Evolutionary conservation across 441 rosid species (phyloP).

Genomic region (Corymbia citriodora): DNA sequence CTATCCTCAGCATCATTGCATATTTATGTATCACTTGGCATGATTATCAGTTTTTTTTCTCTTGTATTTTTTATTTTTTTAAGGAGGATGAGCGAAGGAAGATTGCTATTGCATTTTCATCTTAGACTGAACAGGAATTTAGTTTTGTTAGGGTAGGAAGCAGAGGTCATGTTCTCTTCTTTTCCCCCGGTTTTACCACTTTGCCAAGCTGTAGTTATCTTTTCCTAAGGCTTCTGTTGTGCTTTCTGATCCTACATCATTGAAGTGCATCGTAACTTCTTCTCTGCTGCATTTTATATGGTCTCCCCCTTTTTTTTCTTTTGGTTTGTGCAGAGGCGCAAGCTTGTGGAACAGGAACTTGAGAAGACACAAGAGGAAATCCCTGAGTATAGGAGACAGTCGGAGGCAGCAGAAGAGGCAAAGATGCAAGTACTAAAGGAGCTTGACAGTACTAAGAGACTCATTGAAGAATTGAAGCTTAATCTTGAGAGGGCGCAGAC

Average conservation of each 20-base stretch:
- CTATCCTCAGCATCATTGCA: background rate
- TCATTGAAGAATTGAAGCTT: constrained; percentile 76
- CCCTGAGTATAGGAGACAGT: constrained; percentile 46
- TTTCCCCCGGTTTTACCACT: background rate
- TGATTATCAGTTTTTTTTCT: background rate
- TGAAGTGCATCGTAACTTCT: background rate
- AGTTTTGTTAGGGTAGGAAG: background rate
- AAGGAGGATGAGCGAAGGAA: background rate
- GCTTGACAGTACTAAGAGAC: constrained; percentile 73
- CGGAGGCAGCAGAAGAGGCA: constrained; percentile 59
- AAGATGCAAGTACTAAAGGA: constrained; percentile 61
- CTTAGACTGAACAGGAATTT: background rate
- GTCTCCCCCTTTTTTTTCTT: background rate
- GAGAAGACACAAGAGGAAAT: constrained; percentile 67
- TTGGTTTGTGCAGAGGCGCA: constrained; percentile 45
- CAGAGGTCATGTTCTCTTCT: background rate
- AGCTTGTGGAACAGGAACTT: constrained; percentile 70
- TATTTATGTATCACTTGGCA: background rate
- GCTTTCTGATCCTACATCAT: background rate
- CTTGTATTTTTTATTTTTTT: background rate
- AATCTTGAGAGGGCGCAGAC: constrained; percentile 78
- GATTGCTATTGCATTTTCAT: background rate
- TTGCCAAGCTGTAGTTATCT: background rate
- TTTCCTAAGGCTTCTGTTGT: background rate
- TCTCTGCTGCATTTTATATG: background rate